Base-by-base conservation (phyloP, 495 filamentous ascomycete genomes). In the Penicillium turbatum region DNA sequence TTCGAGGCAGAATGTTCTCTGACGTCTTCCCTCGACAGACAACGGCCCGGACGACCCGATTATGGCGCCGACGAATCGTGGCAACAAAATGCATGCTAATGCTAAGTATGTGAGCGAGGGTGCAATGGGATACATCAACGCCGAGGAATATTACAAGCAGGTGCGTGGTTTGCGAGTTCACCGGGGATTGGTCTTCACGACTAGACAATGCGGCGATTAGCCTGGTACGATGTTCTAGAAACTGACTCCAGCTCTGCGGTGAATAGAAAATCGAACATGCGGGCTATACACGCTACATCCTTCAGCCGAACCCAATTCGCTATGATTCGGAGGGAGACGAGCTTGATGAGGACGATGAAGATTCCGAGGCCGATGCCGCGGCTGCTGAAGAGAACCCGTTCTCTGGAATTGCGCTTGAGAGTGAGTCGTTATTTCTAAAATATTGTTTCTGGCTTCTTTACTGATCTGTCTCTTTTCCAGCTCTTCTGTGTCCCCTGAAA, bases 301-400 rank as follows among this genome's bases (percentile, higher is more conserved):
- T 97, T 54, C 81, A 82, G 63, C 82, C 77, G 24, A 96, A 96
- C 50, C 84, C 84, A 1, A 71, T 74, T 50, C 79, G 83, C 56
- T 82, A 89, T 60, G 91, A 97, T 66, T 88, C 89, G 9, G 87
- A 96, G 57, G 91, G 92, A 39, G 88, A 91, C 56, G 87, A 93
- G 58, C 73, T 95, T 21, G 86, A 81, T 19, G 74, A 76, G 10
- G 79, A 90, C 39, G 86, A 90, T 45, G 84, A 88, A 61, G 89
- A 92, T 61, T 87, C 89, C 53, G 84, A 88, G 63, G 86, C 82
- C 12, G 78, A 88, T 54, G 79, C 82, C 13, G 78, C 83, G 16
- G 85, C 81, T 6, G 82, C 85, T 40, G 90, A 92, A 59, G 84
- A 87, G 42, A 87, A 96, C 61, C 90, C 90, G 13, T 96, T 95